These are phyloP conservation scores for Rhizomucor miehei DNA, from an alignment of 371 early-diverging fungal species.

Conservation along the genomic window DNA sequence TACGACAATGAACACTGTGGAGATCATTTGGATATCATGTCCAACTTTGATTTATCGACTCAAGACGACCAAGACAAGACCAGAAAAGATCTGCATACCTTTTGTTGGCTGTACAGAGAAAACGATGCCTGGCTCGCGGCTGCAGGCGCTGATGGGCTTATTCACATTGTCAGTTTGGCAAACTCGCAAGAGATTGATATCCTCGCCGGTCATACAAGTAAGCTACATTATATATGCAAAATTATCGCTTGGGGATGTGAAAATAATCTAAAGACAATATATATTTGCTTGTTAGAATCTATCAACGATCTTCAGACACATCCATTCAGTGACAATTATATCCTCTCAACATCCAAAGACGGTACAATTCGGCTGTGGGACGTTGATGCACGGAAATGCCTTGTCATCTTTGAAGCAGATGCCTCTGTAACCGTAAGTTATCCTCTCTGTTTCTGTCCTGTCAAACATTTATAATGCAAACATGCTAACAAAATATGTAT, in stretches of 20 bases:
- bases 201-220: constrained; percentile 67
- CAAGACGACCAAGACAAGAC: constrained; percentile 30
- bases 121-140: constrained; percentile 70
- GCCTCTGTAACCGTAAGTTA: constrained; percentile 61
- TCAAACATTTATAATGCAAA: no score
- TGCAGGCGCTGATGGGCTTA: constrained; percentile 59
- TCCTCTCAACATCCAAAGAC: constrained; percentile 83
- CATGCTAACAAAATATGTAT: not conserved
- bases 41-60: constrained; percentile 66
- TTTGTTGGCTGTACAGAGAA: constrained; percentile 70
- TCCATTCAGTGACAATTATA: constrained; percentile 58
- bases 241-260: not conserved
- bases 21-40: constrained; percentile 90
- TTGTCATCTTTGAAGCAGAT: constrained; percentile 60
- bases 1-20: constrained; percentile 93
- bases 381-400: constrained; percentile 60
- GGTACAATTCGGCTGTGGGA: constrained; percentile 89
- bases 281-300: constrained; percentile 31
- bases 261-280: not conserved
- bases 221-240: constrained; percentile 10
- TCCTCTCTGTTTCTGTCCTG: no score
- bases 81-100: constrained; percentile 48
- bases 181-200: constrained; percentile 62
- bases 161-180: constrained; percentile 75
- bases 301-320: constrained; percentile 72